Conservation (phyloP, 768 basidiomycete species). For the Sistotremastrum suecicum region DNA sequence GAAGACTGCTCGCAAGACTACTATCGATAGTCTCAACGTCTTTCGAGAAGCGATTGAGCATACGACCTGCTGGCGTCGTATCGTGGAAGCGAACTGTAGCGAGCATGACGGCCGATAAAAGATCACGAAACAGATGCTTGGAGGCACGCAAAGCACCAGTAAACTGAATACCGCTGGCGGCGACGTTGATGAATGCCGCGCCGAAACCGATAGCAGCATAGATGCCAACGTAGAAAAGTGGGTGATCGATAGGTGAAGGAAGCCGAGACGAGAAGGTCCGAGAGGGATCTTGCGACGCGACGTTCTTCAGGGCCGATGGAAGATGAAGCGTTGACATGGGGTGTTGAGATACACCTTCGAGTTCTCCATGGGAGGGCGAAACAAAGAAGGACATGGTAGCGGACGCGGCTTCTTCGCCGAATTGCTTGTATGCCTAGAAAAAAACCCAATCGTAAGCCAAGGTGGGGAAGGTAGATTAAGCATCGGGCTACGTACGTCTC, state of each 20-base stretch:
- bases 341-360: neutral
- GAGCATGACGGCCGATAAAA: conserved; percentile 56
- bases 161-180: conserved; percentile 39
- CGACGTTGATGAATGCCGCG: conserved; percentile 31
- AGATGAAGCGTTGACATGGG: neutral
- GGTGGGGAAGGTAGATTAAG: neutral
- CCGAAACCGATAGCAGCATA: conserved; percentile 48
- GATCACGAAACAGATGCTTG: conserved; percentile 26
- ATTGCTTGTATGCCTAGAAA: conserved; percentile 1
- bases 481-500: conserved; percentile 11
- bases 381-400: neutral
- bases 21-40: conserved; percentile 83
- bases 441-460: neutral
- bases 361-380: conserved; percentile 1
- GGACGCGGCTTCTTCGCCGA: neutral
- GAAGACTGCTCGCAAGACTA: conserved; percentile 50
- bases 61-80: conserved; percentile 66
- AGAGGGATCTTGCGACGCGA: neutral
- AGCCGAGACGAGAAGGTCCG: conserved; percentile 2
- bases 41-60: conserved; percentile 67
- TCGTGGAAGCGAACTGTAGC: conserved; percentile 82
- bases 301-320: no score
- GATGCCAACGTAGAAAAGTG: conserved; percentile 57
- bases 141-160: conserved; percentile 39
- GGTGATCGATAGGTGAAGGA: conserved; percentile 34